These are phyloP conservation scores for Pichia nanzhaoensis DNA, from an alignment of 805 yeast genomes.

Conservation along the genomic window DNA sequence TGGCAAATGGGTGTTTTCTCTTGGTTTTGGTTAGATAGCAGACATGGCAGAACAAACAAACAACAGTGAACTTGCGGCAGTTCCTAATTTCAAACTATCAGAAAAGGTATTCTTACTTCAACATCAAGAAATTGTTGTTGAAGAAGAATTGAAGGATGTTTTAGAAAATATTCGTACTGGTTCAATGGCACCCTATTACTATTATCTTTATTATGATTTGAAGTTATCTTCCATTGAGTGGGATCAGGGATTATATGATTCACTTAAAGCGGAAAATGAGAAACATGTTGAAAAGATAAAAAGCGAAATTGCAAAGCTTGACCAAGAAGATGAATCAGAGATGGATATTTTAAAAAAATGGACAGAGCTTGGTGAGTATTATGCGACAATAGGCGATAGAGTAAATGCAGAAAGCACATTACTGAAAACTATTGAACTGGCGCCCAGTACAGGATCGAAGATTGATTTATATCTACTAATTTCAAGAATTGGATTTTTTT, in stretches of 20 bases:
- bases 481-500: conserved; percentile 85
- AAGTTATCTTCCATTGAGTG: conserved; percentile 38
- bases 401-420: conserved; percentile 60
- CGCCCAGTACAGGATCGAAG: conserved; percentile 84
- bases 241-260: conserved; percentile 53
- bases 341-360: conserved; percentile 71
- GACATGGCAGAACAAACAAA: too few species aligned
- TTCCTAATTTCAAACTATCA: conserved; percentile 81
- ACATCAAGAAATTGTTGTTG: conserved; percentile 14
- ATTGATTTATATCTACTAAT: conserved; percentile 81
- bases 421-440: conserved; percentile 64
- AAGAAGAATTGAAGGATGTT: conserved; percentile 39
- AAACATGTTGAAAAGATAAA: conserved; percentile 46
- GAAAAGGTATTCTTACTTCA: conserved; percentile 66
- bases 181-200: conserved; percentile 78
- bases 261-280: conserved; percentile 48
- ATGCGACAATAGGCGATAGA: conserved; percentile 78
- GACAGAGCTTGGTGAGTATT: conserved; percentile 80
- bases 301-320: conserved; percentile 45
- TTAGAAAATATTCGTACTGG: conserved; percentile 48
- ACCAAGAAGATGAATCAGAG: conserved; percentile 79
- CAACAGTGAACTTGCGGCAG: conserved; percentile 13
- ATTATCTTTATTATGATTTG: conserved; percentile 49
- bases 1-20: too few species aligned
- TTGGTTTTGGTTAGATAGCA: too few species aligned